A percentile compares a stretch with the other conserved stretches of the same genome.
phyloP scores from a whole-genome alignment of 2,329 filamentous ascomycete species.

The Madurella fahalii region DNA sequence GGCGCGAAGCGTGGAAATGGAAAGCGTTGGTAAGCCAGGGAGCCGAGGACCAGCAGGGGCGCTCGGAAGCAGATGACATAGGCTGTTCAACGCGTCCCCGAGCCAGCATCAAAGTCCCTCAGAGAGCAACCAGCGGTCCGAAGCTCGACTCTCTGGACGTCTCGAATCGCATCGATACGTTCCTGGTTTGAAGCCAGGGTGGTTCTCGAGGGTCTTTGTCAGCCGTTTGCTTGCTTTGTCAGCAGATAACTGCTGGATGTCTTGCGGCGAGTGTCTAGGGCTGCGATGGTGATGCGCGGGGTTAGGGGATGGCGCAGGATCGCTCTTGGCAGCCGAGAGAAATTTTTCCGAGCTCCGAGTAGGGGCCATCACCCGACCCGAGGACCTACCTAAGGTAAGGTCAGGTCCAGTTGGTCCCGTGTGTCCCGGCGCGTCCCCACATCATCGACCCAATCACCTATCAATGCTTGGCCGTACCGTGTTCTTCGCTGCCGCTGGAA shows the following conservation, averaged over 20 bases:
- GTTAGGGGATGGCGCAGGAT: background rate
- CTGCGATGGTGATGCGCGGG: background rate
- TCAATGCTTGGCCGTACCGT: no score
- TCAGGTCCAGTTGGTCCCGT: no score
- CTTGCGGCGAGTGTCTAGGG: background rate
- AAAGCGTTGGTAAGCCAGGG: background rate
- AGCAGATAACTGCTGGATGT: background rate
- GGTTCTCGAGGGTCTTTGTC: background rate
- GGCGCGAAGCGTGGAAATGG: background rate
- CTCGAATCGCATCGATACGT: background rate
- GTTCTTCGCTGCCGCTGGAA: no score
- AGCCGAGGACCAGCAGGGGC: background rate
- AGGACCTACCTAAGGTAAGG: no score
- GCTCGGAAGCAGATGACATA: background rate
- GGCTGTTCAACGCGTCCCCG: background rate
- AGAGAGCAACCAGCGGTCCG: background rate
- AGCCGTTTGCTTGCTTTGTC: conserved; percentile 6
- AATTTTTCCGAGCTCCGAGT: background rate
- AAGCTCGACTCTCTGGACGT: background rate
- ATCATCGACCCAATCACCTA: no score
- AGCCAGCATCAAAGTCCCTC: background rate
- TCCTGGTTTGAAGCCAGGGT: background rate
- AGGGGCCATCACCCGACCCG: no score
- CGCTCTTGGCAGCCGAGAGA: background rate
- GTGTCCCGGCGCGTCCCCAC: no score